Evolutionary conservation across 768 basidiomycete species (phyloP), one percentile per base, ranked within the genome.

Genomic region (Amylocystis lapponica): DNA sequence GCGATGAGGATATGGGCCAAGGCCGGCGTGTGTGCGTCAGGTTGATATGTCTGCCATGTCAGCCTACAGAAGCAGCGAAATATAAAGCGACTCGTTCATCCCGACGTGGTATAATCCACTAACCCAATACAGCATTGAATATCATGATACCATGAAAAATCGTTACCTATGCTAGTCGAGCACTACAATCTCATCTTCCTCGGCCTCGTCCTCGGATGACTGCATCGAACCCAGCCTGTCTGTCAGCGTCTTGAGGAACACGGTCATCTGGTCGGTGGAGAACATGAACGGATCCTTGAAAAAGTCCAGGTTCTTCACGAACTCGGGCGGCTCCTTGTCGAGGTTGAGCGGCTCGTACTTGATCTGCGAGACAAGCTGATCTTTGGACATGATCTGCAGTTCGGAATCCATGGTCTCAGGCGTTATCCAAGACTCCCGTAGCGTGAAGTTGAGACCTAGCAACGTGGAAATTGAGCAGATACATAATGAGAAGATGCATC

Each of bases 221-320:
- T 62, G 60, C 16, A 67, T 21, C 68, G 35, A 66, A 36, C 65
- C 62, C 41, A 85, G 62, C 32, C 65, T 69, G 27, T 77, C 73
- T 39, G 74, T 69, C 27, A 88, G 63, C 13, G 81, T 81, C 55
- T 72, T 70, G 20, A 85, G 60, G 65, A 89, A 88, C 11, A 84
- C 62, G 2, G 76, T 70, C 46, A 85, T 69, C 61, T 91, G 88
- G 10, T 71, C 66, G 27, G 73, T 70, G 43, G 72, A 67, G 57
- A 91, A 91, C 9, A 82, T 79, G 59, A 92, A 91, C 1, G 76
- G 61, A 1, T 67, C 67, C 27, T 63, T 68, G 46, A 92, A 66
- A 59, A 83, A 89, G 16, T 72, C 74, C 17, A 92, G 61, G 21
- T 67, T 68, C 27, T 74, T 62, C n/a, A 75, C 69, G 55, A 82